These are phyloP conservation scores for Mycena epipterygia DNA, from an alignment of 768 basidiomycete species.

Conservation along the genomic window DNA sequence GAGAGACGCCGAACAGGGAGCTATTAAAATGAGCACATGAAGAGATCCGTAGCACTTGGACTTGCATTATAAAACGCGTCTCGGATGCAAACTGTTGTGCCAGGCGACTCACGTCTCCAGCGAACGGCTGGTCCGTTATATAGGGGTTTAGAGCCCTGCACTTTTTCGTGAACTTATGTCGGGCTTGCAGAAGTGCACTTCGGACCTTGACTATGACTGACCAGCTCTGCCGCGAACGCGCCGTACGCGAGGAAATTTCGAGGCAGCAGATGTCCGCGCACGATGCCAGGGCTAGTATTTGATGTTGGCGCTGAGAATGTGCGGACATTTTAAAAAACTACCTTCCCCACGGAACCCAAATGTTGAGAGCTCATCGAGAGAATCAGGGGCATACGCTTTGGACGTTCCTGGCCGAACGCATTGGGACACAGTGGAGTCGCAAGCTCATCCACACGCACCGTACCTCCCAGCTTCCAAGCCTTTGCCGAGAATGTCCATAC, in stretches of 20 bases:
- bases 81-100: slow-evolving; percentile 86
- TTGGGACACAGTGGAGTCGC: background rate
- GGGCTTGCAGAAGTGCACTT: background rate
- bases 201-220: slow-evolving; percentile 84
- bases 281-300: slow-evolving; percentile 80
- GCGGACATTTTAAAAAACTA: slow-evolving; percentile 42
- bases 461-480: slow-evolving; percentile 72
- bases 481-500: slow-evolving; percentile 66
- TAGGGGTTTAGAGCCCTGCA: slow-evolving; percentile 73
- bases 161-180: background rate
- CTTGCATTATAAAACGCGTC: slow-evolving; percentile 93
- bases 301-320: background rate
- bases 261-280: slow-evolving; percentile 83
- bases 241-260: slow-evolving; percentile 86
- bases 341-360: slow-evolving; percentile 98
- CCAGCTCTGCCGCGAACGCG: slow-evolving; percentile 74
- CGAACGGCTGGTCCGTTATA: slow-evolving; percentile 82
- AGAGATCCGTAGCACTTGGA: slow-evolving; percentile 25
- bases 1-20: slow-evolving; percentile 85
- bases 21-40: slow-evolving; percentile 52
- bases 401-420: slow-evolving; percentile 69
- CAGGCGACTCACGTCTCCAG: slow-evolving; percentile 79
- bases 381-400: slow-evolving; percentile 70
- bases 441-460: slow-evolving; percentile 60
- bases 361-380: slow-evolving; percentile 66